Percentiles rank a stretch among this genome's conserved stretches.
phyloP scores from a whole-genome alignment of 2,329 filamentous ascomycete species.

The Pseudogymnoascus sp. region DNA sequence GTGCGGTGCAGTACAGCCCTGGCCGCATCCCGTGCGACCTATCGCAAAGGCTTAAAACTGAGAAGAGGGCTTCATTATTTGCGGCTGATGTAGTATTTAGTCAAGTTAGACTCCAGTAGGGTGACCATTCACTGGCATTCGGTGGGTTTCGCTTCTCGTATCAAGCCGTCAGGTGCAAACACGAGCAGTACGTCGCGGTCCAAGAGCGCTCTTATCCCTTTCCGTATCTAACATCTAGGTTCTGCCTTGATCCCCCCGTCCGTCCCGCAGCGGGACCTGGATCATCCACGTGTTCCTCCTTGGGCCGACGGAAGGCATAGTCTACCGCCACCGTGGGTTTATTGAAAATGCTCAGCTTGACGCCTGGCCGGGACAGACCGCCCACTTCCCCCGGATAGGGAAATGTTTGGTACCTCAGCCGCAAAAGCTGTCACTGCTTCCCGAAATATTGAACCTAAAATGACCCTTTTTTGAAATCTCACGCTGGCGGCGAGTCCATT shows the following conservation, averaged over 20 bases:
- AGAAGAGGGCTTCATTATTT: background rate
- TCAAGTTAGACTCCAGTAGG: too few relatives aligned
- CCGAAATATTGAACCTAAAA: background rate
- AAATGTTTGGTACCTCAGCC: background rate
- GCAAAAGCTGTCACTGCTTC: background rate
- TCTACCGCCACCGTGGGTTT: background rate
- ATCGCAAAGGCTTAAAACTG: background rate
- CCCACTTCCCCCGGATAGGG: background rate
- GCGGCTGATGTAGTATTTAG: background rate
- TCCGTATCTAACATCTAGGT: background rate
- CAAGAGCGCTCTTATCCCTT: background rate
- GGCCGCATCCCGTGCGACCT: background rate
- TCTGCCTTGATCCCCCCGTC: background rate
- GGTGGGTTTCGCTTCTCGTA: background rate
- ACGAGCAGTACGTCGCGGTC: background rate
- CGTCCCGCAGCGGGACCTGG: background rate
- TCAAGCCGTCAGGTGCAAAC: background rate
- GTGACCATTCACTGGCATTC: background rate
- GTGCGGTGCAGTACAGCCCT: background rate
- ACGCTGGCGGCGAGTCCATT: background rate
- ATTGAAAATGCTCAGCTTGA: background rate
- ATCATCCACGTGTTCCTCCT: background rate
- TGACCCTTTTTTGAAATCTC: background rate
- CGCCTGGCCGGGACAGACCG: background rate
- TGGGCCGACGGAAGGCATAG: background rate